These are phyloP conservation scores for Cercospora sp. DNA, from an alignment of 2,329 filamentous ascomycete genomes.

Conservation along the genomic window DNA sequence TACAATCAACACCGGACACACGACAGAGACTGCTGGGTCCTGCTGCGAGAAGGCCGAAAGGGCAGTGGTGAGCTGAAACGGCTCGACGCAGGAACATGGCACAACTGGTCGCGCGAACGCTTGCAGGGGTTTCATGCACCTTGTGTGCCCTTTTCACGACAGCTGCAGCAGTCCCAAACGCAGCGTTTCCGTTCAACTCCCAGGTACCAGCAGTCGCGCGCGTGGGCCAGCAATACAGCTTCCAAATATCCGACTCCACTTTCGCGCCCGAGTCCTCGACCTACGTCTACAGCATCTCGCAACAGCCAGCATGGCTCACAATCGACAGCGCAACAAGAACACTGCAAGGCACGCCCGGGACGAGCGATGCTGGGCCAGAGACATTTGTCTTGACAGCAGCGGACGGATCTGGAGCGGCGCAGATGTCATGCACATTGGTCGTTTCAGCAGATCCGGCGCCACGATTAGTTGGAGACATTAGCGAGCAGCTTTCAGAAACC, in stretches of 20 bases:
- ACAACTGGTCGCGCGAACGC: conserved; percentile 16
- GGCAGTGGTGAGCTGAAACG: conserved; percentile 3
- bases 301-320: conserved; percentile 71
- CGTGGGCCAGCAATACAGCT: conserved; percentile 65
- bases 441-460: conserved; percentile 62
- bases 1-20: background rate
- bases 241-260: conserved; percentile 71
- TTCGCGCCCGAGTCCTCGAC: conserved; percentile 61
- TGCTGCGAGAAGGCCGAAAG: background rate
- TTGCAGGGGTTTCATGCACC: conserved; percentile 22
- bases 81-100: conserved; percentile 16
- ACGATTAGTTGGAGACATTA: conserved; percentile 56
- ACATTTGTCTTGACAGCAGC: conserved; percentile 68
- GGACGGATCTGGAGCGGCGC: conserved; percentile 63
- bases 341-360: conserved; percentile 68
- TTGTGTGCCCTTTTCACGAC: conserved; percentile 22
- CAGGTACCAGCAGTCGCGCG: conserved; percentile 80
- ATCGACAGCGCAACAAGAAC: conserved; percentile 65
- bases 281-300: conserved; percentile 66
- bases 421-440: conserved; percentile 68
- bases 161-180: conserved; percentile 37
- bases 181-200: conserved; percentile 74
- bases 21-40: background rate
- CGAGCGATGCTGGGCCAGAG: conserved; percentile 57
- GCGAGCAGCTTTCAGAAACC: conserved; percentile 58